Base-by-base conservation (phyloP, 1,284 basidiomycete species). In the Pseudozyma sp. region DNA sequence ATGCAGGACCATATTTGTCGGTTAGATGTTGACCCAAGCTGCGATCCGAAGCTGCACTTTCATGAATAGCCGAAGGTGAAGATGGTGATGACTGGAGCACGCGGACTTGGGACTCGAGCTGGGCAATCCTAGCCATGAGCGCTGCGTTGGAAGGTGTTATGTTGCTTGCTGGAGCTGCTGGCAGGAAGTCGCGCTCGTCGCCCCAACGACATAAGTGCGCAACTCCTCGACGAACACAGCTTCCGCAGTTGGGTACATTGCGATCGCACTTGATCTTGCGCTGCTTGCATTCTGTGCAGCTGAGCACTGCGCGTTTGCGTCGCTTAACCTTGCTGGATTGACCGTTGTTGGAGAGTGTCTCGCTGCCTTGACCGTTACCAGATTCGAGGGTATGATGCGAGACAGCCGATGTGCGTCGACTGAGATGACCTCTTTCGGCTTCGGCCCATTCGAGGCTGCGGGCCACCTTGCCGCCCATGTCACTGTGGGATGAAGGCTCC, bases 221-320 rank as follows among this genome's bases (percentile, higher is more conserved):
- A 1, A 79, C 68, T 10, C 78, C 78, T 21, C 78, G 56, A 5
- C 70, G 71, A 18, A 79, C 65, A 44, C 78, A 79, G 40, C 65
- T 66, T 39, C 70, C 69, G 45, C 78, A 79, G 35, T 76, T 73
- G 35, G 75, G 75, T 3, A 79, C 78, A 52, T 79, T 79, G 31
- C 76, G 66, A 52, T 79, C 74, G 50, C 77, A 79, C 38, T 72
- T 71, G 74, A 81, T 77, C 56, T 79, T 79, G 52, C 79, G 74
- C 54, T 72, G 65, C 52, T 76, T 72, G 62, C 77, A 79, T 53
- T 79, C 70, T 40, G 70, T 76, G 48, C 77, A 79, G 51, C 74
- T 77, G 39, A 76, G 63, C 16, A 77, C 67, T 16, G 74, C 74
- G 16, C 74, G 55, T 49, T 77, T 77, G 35, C 74, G 65, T 25